Conservation (phyloP, 1,284 basidiomycete genomes). For the Heterobasidion parviporum region DNA sequence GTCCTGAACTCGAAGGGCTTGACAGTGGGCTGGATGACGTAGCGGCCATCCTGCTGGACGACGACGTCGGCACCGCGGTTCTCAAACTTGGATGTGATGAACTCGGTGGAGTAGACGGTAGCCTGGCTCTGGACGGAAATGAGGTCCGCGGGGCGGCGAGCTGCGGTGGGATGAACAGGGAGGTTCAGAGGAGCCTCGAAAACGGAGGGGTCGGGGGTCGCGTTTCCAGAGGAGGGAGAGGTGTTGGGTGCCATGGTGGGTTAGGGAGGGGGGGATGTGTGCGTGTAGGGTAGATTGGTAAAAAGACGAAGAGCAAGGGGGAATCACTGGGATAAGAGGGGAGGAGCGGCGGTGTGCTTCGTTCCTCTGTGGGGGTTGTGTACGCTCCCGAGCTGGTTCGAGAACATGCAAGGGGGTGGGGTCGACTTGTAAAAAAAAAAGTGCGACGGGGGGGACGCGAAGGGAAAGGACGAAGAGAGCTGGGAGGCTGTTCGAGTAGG, state of each 20-base stretch:
- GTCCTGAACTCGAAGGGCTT: slow-evolving; percentile 91
- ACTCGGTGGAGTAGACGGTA: slow-evolving; percentile 73
- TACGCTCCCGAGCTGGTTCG: slow-evolving; percentile 73
- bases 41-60: slow-evolving; percentile 57
- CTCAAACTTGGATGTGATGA: slow-evolving; percentile 78
- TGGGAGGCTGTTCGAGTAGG: no score
- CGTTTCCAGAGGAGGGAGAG: slow-evolving; percentile 47
- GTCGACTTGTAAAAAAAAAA: background rate
- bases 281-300: slow-evolving; percentile 10
- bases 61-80: slow-evolving; percentile 79
- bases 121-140: slow-evolving; percentile 83
- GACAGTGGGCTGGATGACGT: slow-evolving; percentile 70
- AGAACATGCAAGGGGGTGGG: slow-evolving; percentile 65
- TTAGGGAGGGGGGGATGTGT: background rate
- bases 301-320: slow-evolving; percentile 15
- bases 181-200: slow-evolving; percentile 45
- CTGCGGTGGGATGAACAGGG: slow-evolving; percentile 80
- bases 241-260: slow-evolving; percentile 42
- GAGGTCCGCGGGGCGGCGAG: slow-evolving; percentile 57
- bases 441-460: no score
- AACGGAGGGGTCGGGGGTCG: slow-evolving; percentile 58
- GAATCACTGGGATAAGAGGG: slow-evolving; percentile 45
- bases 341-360: slow-evolving; percentile 63
- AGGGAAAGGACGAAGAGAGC: no score
- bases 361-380: slow-evolving; percentile 74